These are phyloP conservation scores for Colletotrichum lentis DNA, from an alignment of 2,329 filamentous ascomycete species.

Conservation along the genomic window DNA sequence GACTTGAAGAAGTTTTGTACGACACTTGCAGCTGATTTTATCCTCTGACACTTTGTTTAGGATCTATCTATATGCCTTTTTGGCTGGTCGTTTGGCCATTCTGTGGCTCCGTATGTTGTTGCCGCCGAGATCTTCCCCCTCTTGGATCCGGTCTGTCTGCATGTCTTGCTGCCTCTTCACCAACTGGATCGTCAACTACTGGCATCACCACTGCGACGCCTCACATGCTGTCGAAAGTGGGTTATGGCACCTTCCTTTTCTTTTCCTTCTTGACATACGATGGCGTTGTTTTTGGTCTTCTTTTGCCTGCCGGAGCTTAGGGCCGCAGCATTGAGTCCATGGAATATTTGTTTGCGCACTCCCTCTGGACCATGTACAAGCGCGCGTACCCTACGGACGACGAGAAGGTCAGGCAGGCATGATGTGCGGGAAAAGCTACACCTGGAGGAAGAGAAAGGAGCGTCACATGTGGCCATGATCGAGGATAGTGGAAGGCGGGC, in stretches of 20 bases:
- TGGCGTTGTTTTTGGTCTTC: slow-evolving; percentile 50
- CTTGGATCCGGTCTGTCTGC: slow-evolving; percentile 43
- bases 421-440: slow-evolving; percentile 19
- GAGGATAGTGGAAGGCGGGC: slow-evolving; percentile 15
- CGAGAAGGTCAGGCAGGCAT: slow-evolving; percentile 25
- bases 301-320: slow-evolving; percentile 60
- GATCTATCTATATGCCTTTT: slow-evolving; percentile 46
- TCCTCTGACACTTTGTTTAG: slow-evolving; percentile 30
- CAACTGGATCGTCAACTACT: slow-evolving; percentile 47
- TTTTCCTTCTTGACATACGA: slow-evolving; percentile 31
- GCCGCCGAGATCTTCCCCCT: slow-evolving; percentile 46
- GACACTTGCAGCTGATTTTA: too few relatives aligned
- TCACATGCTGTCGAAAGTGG: slow-evolving; percentile 38
- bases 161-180: slow-evolving; percentile 41
- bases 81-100: slow-evolving; percentile 42
- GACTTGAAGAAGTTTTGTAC: too few relatives aligned
- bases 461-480: slow-evolving; percentile 16
- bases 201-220: slow-evolving; percentile 45
- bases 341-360: slow-evolving; percentile 55
- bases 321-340: slow-evolving; percentile 59
- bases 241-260: slow-evolving; percentile 36
- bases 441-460: slow-evolving; percentile 5
- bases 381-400: slow-evolving; percentile 61
- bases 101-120: slow-evolving; percentile 40
- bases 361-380: slow-evolving; percentile 52